Percentiles rank a stretch among this genome's conserved stretches.
Conservation (phyloP, 2,329 filamentous ascomycete species). For the Pestalotiopsis sp. region DNA sequence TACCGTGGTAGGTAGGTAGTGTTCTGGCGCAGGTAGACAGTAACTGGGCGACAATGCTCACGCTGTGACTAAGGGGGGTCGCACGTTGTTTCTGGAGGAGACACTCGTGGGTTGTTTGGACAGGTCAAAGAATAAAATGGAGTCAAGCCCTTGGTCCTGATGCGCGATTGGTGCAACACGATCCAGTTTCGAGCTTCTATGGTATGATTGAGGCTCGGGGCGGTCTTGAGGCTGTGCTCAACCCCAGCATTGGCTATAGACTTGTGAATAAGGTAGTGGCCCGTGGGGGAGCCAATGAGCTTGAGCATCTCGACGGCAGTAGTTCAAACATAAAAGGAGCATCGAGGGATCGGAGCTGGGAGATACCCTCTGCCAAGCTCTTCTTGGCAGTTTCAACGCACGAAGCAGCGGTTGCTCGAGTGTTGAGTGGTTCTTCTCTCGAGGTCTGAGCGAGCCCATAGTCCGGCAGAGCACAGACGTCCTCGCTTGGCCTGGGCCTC, state of each 20-base stretch:
- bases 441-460: slow-evolving; percentile 3
- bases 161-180: slow-evolving; percentile 12
- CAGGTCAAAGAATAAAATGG: slow-evolving; percentile 3
- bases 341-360: slow-evolving; percentile 1
- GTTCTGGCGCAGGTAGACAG: background rate
- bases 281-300: slow-evolving; percentile 3
- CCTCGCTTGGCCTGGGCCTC: background rate
- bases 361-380: slow-evolving; percentile 2
- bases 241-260: slow-evolving; percentile 9
- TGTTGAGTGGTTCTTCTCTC: slow-evolving; percentile 1
- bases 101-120: background rate
- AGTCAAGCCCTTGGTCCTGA: background rate
- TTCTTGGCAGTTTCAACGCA: slow-evolving; percentile 14
- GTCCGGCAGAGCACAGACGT: background rate
- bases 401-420: background rate
- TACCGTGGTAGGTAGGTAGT: background rate
- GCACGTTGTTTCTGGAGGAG: background rate
- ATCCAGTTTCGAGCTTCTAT: background rate
- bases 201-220: background rate
- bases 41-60: background rate
- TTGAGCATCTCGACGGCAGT: background rate
- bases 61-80: background rate
- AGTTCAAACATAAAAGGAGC: background rate
- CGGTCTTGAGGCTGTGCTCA: slow-evolving; percentile 9
- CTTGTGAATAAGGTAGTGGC: slow-evolving; percentile 8